These are phyloP conservation scores for Elongisporangium undulatum DNA, from an alignment of 352 stramenopile genomes.

Conservation along the genomic window DNA sequence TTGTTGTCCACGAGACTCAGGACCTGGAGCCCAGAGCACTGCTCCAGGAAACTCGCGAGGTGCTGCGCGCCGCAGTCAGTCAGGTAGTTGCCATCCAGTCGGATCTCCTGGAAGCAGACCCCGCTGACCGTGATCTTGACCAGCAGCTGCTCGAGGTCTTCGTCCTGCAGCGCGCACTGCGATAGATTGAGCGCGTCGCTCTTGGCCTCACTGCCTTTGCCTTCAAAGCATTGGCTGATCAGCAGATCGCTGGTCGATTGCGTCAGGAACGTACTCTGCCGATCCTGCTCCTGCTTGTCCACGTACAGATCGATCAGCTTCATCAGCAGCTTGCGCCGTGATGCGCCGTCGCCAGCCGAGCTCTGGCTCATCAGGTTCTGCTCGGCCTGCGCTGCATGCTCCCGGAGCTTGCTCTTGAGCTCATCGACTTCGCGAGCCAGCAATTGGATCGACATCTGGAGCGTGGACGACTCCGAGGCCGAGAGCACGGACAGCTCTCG, in stretches of 20 bases:
- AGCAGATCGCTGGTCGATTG: constrained; percentile 43
- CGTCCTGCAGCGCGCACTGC: constrained; percentile 27
- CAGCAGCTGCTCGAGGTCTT: constrained; percentile 32
- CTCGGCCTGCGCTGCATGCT: not conserved
- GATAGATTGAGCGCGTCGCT: constrained; percentile 19
- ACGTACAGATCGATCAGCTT: constrained; percentile 37
- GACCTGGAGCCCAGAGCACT: constrained; percentile 13
- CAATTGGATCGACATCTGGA: constrained; percentile 27
- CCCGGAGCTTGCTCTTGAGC: constrained; percentile 21
- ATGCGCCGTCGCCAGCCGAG: not conserved
- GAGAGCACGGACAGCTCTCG: constrained; percentile 32
- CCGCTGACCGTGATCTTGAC: constrained; percentile 35
- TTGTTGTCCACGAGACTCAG: constrained; percentile 29
- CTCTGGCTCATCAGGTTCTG: constrained; percentile 1
- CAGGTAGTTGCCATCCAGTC: constrained; percentile 30
- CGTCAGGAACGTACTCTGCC: constrained; percentile 44
- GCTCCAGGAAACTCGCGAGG: constrained; percentile 39
- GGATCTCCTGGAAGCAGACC: constrained; percentile 24
- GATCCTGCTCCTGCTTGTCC: constrained; percentile 20
- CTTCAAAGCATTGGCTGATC: constrained; percentile 9
- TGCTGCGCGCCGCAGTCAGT: constrained; percentile 32
- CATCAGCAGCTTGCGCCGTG: constrained; percentile 23
- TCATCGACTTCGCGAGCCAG: constrained; percentile 32
- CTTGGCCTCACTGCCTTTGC: constrained; percentile 3
- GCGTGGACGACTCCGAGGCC: constrained; percentile 22